Base-by-base conservation (phyloP, 495 filamentous ascomycete species). In the Lophium mytilinum region DNA sequence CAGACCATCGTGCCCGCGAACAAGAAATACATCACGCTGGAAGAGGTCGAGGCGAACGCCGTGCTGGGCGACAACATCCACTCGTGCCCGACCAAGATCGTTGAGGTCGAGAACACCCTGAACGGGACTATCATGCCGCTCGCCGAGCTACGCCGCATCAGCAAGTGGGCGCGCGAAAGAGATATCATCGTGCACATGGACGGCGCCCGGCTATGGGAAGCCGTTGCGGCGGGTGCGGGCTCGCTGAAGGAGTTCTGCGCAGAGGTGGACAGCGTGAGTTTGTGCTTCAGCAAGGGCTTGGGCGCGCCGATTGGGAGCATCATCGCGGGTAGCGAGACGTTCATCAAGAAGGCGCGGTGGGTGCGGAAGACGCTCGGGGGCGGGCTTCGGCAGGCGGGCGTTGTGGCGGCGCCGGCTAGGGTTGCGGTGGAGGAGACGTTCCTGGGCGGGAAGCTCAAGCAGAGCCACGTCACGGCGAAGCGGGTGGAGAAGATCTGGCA, bases 271-370 rank as follows among this genome's bases (percentile, higher is more conserved):
- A 90, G 83, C 48, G 75, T 93, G 1, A 86, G 78, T 53, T 74
- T 96, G 10, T 95, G 90, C 69, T 92, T 97, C 65, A 86, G 82
- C 24, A 97, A 97, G 71, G 88, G 89, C 0, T 75, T 97, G 0
- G 92, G 92, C 0, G 92, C 92, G 0, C 92, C 92, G 0, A 83
- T 95, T 48, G 92, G 92, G 1, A 87, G 83, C 53, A 82, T 95
- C 47, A 72, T 96, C 33, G 78, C 91, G 0, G 89, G 89, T 2
- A 76, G 71, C 9, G 70, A 78, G 55, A 69, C 71, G 0, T 83
- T 88, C 55, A 83, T 93, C 57, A 81, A 84, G 62, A 80, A 83
- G 34, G 86, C 87, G 1, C 73, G 88, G 3, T 90, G 87, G 84
- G 76, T 94, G 21, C 77, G 90, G 45, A 96, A 97, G 72, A 78